Base-by-base conservation (phyloP, 371 early-diverging fungal genomes). In the Rhizopus microsporus region DNA sequence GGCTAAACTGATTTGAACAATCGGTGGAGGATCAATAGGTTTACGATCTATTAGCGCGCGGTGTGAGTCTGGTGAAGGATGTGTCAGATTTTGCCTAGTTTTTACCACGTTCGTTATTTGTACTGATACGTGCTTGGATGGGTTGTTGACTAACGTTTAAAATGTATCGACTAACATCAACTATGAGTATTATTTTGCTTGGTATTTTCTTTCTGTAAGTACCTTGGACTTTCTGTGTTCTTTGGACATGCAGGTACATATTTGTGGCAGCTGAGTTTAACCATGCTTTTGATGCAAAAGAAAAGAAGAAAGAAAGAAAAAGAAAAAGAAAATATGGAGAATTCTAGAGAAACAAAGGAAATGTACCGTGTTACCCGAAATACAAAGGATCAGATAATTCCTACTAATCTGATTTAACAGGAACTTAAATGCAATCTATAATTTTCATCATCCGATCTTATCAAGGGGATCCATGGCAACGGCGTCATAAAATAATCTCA, bases 11-110 rank as follows among this genome's bases (percentile, higher is more conserved):
- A 90, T 80, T 67, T 89, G 89, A 52, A 94, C 83, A 52, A 95
- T 87, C 0, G 94, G 94, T 23, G 94, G 94, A 30, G 95, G 95
- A 61, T 95, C 95, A 30, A 95, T 82, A 15, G 94, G 93, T 42
- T 94, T 75, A 56, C 95, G 83, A 67, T 95, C 95, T 69, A 54
- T 39, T 37, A 39, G 4, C 51, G 51, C 13, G 12, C 15, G 35
- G 51, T 10, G 12, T 52, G 9, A 3, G 31, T 44, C 29, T 4
- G 1, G 31, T 57, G n/a, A 34, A 53, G 4, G 30, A 7, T 4
- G 15, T 16, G 30, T 17, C 34, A 16, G 5, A 31, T 29, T 32
- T 38, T 23, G 7, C 29, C 38, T 43, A 43, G 4, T 8, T 38
- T 29, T 31, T 54, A 58, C 70, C 76, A 60, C 66, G 58, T 47